A percentile compares a stretch with the other conserved stretches of the same genome.
phyloP scores from a whole-genome alignment of 371 early-diverging fungal species.

The Mortierella sp. region DNA sequence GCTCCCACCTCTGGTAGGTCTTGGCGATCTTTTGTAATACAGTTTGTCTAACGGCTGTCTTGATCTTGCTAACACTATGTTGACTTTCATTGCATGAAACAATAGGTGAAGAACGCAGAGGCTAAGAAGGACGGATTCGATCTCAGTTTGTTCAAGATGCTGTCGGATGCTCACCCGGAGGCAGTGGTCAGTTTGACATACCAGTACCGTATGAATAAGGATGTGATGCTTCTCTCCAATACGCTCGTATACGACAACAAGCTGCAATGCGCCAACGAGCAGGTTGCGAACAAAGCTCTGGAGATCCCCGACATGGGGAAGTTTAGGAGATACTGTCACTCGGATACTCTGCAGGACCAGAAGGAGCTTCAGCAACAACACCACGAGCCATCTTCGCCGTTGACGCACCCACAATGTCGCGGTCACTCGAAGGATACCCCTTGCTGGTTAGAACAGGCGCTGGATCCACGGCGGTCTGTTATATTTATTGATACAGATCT shows the following conservation, averaged over 20 bases:
- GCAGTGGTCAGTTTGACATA: constrained; percentile 83
- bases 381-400: neutral
- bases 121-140: constrained; percentile 67
- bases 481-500: constrained; percentile 90
- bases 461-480: constrained; percentile 79
- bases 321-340: constrained; percentile 48
- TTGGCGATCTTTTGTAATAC: neutral
- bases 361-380: neutral
- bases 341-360: neutral
- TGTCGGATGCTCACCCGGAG: constrained; percentile 88
- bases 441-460: constrained; percentile 77
- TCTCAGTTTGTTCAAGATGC: constrained; percentile 82
- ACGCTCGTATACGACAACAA: constrained; percentile 86
- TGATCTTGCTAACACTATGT: neutral
- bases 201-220: constrained; percentile 98
- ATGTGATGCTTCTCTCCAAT: constrained; percentile 95
- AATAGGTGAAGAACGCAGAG: constrained; percentile 66
- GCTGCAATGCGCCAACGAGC: constrained; percentile 83
- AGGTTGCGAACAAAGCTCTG: constrained; percentile 70
- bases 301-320: constrained; percentile 61
- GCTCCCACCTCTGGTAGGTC: constrained; percentile 93
- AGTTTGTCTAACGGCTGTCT: neutral
- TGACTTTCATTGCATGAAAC: no score
- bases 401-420: neutral
- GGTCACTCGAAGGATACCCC: constrained; percentile 6